These are phyloP conservation scores for Falciphora oryzae DNA, from an alignment of 2,329 filamentous ascomycete genomes.

Conservation along the genomic window DNA sequence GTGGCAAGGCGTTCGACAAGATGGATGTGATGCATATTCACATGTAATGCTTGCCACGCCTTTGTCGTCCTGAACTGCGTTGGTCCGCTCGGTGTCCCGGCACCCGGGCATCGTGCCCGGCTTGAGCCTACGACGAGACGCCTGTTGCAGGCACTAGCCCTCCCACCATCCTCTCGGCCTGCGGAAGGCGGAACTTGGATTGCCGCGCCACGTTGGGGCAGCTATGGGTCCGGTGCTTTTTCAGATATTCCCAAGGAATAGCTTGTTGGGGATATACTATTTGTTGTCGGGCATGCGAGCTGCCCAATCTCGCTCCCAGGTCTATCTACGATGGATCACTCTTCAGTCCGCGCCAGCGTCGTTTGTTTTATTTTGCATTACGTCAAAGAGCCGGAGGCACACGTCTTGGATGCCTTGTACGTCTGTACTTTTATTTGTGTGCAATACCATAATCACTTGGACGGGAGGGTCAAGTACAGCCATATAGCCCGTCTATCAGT, in stretches of 20 bases:
- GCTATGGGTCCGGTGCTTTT: not conserved
- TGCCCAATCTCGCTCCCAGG: not conserved
- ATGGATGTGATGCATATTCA: conserved; percentile 80
- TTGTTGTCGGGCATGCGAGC: not conserved
- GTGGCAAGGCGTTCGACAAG: conserved; percentile 84
- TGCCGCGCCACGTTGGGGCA: not conserved
- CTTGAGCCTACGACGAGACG: not conserved
- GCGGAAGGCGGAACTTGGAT: not conserved
- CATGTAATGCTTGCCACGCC: conserved; percentile 19
- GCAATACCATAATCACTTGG: not conserved
- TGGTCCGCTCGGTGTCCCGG: not conserved
- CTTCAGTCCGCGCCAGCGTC: not conserved
- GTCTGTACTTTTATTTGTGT: not conserved
- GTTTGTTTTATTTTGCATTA: not conserved
- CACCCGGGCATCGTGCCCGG: not conserved
- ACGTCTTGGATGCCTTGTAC: conserved; percentile 1
- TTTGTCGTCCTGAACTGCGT: not conserved
- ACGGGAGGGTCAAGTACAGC: too few relatives aligned
- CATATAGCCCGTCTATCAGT: not conserved
- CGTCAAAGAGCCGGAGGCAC: not conserved
- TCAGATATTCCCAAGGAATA: not conserved
- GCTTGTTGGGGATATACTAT: not conserved
- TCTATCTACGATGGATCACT: not conserved
- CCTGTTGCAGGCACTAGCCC: not conserved
- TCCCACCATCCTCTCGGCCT: not conserved